Evolutionary conservation across 139 green algal species (phyloP).

Genomic region (Haematococcus sp.): DNA sequence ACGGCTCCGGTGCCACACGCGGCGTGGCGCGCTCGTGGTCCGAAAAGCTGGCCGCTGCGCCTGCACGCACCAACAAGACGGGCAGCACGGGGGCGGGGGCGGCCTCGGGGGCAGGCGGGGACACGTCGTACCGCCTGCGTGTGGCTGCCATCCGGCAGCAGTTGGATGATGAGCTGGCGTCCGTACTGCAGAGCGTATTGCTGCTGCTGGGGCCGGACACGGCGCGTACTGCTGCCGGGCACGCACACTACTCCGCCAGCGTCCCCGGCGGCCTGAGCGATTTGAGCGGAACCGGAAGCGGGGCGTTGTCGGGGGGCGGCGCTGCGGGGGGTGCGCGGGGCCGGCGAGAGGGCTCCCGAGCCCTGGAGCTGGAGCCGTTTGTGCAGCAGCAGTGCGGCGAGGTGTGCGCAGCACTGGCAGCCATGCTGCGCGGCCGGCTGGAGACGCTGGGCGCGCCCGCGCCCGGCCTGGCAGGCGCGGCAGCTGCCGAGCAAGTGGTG

Average conservation of each 20-base stretch:
- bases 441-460: conserved; percentile 10
- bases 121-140: conserved; percentile 31
- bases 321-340: too few species aligned
- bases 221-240: neutral
- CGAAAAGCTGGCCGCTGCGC: conserved; percentile 3
- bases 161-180: conserved; percentile 50
- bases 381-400: conserved; percentile 54
- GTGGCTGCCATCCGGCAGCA: conserved; percentile 39
- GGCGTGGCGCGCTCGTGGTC: conserved; percentile 4
- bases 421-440: conserved; percentile 6
- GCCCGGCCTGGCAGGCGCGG: conserved; percentile 20
- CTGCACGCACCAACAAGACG: too few species aligned
- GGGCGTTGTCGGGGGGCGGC: too few species aligned
- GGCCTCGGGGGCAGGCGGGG: too few species aligned
- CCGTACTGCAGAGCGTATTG: conserved; percentile 47
- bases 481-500: conserved; percentile 49
- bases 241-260: neutral
- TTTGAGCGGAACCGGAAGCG: neutral
- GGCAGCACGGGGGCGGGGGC: too few species aligned
- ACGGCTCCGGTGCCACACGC: neutral
- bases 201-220: conserved; percentile 28
- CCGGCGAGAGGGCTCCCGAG: conserved; percentile 20
- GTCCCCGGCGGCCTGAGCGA: neutral
- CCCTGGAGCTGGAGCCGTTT: conserved; percentile 56
- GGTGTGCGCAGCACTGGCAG: conserved; percentile 41